These are phyloP conservation scores for Pythium brassicae DNA, from an alignment of 352 stramenopile genomes.

Conservation along the genomic window DNA sequence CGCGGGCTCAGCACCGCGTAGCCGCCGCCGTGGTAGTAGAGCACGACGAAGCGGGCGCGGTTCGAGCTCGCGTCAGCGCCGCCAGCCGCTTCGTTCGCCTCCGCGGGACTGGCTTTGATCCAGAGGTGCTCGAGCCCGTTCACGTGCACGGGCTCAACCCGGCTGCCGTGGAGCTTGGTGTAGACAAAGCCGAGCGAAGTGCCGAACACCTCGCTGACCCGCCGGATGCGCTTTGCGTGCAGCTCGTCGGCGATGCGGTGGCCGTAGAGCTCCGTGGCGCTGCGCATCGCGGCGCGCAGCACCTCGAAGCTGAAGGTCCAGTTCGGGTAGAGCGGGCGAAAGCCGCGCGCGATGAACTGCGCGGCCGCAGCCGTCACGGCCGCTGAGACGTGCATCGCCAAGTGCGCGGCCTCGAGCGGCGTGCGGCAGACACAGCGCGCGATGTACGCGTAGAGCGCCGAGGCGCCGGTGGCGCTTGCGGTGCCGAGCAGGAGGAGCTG, in stretches of 20 bases:
- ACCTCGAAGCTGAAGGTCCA: conserved; percentile 36
- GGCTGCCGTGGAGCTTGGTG: conserved; percentile 16
- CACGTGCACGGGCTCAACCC: conserved; percentile 18
- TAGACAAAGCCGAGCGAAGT: conserved; percentile 20
- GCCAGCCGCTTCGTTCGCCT: no score
- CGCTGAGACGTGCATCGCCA: not conserved
- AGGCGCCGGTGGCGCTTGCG: conserved; percentile 1
- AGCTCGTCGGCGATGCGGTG: conserved; percentile 16
- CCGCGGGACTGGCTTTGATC: conserved; percentile 8
- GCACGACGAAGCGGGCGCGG: conserved; percentile 8
- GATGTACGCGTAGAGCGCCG: conserved; percentile 6
- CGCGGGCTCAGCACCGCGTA: conserved; percentile 35
- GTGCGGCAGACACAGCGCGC: conserved; percentile 10
- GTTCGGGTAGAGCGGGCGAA: conserved; percentile 21
- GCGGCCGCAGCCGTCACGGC: conserved; percentile 2
- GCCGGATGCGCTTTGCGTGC: conserved; percentile 19
- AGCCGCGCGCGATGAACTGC: conserved; percentile 11
- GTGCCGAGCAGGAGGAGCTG: conserved; percentile 1
- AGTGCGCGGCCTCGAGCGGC: conserved; percentile 8
- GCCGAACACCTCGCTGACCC: conserved; percentile 18
- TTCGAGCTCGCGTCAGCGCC: no score
- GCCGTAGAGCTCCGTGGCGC: conserved; percentile 18
- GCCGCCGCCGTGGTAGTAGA: conserved; percentile 38
- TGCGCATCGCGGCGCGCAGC: conserved; percentile 15
- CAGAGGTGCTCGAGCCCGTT: conserved; percentile 41